These are phyloP conservation scores for Xylaria bambusicola DNA, from an alignment of 495 filamentous ascomycete species.

Conservation along the genomic window DNA sequence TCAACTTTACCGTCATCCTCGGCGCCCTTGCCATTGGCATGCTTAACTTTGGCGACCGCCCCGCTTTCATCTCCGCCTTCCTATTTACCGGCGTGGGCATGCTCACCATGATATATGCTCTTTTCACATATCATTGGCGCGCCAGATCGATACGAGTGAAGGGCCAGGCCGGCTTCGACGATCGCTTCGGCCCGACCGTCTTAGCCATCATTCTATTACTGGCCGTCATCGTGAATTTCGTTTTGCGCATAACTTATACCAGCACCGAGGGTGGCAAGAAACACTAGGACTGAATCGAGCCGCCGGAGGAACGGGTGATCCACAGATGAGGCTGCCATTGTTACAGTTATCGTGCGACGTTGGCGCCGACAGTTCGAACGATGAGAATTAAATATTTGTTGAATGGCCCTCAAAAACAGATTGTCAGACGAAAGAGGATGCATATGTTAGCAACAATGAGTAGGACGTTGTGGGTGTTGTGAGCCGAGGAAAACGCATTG, in stretches of 20 bases:
- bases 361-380: neutral
- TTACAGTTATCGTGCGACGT: neutral
- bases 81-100: slow-evolving; percentile 95
- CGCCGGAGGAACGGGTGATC: neutral
- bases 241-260: slow-evolving; percentile 71
- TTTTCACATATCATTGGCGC: slow-evolving; percentile 95
- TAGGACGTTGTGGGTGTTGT: neutral
- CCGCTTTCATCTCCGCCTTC: slow-evolving; percentile 87
- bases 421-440: neutral
- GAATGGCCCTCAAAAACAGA: neutral
- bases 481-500: neutral
- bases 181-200: slow-evolving; percentile 88
- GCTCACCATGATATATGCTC: slow-evolving; percentile 91
- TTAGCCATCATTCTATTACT: slow-evolving; percentile 80
- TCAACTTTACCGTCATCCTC: slow-evolving; percentile 98
- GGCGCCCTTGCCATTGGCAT: slow-evolving; percentile 94
- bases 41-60: slow-evolving; percentile 94
- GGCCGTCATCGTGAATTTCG: slow-evolving; percentile 92
- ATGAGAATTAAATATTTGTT: no score
- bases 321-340: neutral
- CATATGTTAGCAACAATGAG: neutral
- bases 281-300: slow-evolving; percentile 25
- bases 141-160: slow-evolving; percentile 88
- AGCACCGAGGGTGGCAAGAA: slow-evolving; percentile 34
- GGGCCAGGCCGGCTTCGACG: slow-evolving; percentile 94